A percentile compares a stretch with the other conserved stretches of the same genome.
phyloP scores from a whole-genome alignment of 148 eudicot species.

The Agrostemma githago region DNA sequence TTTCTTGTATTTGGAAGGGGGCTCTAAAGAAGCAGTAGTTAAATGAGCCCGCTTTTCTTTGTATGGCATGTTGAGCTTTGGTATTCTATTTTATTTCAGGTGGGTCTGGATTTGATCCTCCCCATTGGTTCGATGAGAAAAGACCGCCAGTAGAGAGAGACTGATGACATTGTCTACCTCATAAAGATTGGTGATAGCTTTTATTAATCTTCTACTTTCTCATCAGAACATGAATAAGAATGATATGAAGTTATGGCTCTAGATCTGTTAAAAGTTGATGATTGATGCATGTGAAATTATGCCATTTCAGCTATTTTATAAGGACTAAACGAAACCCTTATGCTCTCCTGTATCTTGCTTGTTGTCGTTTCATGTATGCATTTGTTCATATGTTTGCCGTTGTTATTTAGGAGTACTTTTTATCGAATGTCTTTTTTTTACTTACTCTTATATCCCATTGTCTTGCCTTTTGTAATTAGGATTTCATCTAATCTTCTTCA shows the following conservation, averaged over 20 bases:
- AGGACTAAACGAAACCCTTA: not conserved
- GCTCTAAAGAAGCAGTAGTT: no score
- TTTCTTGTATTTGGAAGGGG: no score
- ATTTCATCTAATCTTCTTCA: no score
- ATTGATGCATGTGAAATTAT: not conserved
- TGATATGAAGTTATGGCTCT: no score
- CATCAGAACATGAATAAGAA: not conserved
- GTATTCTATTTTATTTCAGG: conserved; percentile 21
- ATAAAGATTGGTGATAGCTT: not conserved
- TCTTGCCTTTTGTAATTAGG: no score
- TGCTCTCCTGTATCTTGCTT: no score
- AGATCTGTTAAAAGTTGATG: not conserved
- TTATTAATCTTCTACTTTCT: conserved; percentile 1
- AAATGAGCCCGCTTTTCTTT: not conserved
- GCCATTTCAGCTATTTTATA: not conserved
- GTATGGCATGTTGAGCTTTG: not conserved
- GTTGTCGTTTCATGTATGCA: no score
- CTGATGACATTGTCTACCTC: not conserved
- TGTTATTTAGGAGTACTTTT: no score
- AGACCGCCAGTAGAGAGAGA: conserved; percentile 24
- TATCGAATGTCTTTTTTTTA: no score
- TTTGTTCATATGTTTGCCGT: no score
- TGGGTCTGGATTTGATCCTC: conserved; percentile 46
- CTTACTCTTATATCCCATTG: no score
- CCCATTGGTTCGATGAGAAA: conserved; percentile 37